Evolutionary conservation across 495 filamentous ascomycete species (phyloP).

Genomic region (Aspergillus taichungensis): DNA sequence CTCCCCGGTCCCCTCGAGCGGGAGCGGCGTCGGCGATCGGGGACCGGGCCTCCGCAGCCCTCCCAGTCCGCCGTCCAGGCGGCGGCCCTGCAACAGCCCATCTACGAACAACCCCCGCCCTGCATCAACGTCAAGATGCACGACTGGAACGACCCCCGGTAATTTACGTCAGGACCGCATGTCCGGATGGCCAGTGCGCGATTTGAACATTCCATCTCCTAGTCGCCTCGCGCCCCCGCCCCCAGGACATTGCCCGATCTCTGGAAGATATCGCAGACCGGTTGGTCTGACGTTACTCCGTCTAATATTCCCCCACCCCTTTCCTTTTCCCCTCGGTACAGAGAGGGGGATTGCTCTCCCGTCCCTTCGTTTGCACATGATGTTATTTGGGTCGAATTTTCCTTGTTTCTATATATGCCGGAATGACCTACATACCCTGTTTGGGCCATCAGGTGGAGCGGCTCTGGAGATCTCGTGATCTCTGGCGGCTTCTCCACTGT

Average conservation of each 20-base stretch:
- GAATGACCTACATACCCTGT: slow-evolving; percentile 18
- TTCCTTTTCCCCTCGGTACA: neutral
- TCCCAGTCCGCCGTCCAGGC: slow-evolving; percentile 32
- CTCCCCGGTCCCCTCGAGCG: slow-evolving; percentile 50
- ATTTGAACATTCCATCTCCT: no score
- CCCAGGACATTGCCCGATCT: no score
- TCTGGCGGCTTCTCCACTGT: no score
- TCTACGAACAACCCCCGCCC: slow-evolving; percentile 21
- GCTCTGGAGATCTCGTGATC: neutral
- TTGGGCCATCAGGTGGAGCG: slow-evolving; percentile 4
- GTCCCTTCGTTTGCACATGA: neutral
- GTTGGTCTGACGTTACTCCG: no score
- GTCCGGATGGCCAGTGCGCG: no score
- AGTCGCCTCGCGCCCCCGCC: no score
- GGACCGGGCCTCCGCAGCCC: slow-evolving; percentile 53
- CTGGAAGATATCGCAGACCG: no score
- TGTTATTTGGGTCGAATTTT: slow-evolving; percentile 9
- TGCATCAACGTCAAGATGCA: slow-evolving; percentile 36
- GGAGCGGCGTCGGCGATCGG: slow-evolving; percentile 58
- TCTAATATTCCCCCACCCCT: no score
- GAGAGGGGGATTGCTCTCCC: neutral
- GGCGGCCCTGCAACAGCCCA: slow-evolving; percentile 27
- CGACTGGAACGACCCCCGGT: slow-evolving; percentile 31
- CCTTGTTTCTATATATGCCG: slow-evolving; percentile 18
- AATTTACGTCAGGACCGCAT: slow-evolving; percentile 1